Conservation (phyloP, 2,329 filamentous ascomycete genomes). For the Aspergillus brasiliensis region DNA sequence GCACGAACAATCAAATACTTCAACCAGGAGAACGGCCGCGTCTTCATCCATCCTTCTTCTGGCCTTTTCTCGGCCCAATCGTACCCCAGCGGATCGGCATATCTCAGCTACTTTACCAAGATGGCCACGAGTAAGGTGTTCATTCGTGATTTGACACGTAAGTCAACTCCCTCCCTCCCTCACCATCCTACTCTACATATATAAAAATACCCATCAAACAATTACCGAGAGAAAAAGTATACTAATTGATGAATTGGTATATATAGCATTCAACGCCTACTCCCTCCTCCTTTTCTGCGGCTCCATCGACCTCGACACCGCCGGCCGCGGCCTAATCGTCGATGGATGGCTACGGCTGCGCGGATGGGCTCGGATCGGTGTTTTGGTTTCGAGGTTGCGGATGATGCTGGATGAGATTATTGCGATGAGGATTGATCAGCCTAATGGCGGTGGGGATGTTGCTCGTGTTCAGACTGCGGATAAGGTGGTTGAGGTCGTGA, state of each 20-base stretch:
- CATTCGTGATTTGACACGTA: constrained; percentile 84
- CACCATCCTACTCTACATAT: constrained; percentile 22
- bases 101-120: constrained; percentile 87
- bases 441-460: constrained; percentile 56
- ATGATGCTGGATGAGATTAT: constrained; percentile 86
- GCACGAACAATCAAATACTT: constrained; percentile 92
- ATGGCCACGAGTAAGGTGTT: constrained; percentile 93
- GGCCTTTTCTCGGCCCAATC: constrained; percentile 81
- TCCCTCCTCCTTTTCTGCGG: constrained; percentile 86
- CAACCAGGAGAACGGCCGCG: constrained; percentile 78
- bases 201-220: not conserved
- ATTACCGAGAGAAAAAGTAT: constrained; percentile 5
- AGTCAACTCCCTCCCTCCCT: constrained; percentile 39
- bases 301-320: constrained; percentile 79
- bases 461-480: constrained; percentile 25
- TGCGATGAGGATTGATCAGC: constrained; percentile 77
- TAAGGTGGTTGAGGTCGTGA: constrained; percentile 72
- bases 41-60: constrained; percentile 90
- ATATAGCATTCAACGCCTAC: constrained; percentile 78
- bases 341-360: constrained; percentile 86
- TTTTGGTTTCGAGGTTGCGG: constrained; percentile 78
- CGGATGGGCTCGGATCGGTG: constrained; percentile 93
- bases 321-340: constrained; percentile 82
- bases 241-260: too few species aligned
- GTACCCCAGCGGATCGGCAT: constrained; percentile 73